Conservation (phyloP, 495 filamentous ascomycete species). For the Hyaloscypha bicolor region DNA sequence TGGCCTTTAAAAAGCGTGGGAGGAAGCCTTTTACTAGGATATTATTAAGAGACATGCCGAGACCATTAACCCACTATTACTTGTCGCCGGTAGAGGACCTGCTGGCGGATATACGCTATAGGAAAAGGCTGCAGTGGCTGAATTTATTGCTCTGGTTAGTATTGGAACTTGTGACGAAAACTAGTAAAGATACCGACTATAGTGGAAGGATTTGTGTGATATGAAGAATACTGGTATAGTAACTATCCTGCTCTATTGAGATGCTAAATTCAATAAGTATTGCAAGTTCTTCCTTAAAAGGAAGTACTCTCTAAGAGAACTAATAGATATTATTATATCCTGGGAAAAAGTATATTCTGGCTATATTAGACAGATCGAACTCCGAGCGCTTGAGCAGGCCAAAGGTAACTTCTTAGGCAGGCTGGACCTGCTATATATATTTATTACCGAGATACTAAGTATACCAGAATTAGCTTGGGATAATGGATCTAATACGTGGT, state of each 20-base stretch:
- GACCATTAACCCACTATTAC: background rate
- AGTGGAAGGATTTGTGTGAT: constrained; percentile 11
- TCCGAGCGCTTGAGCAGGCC: constrained; percentile 1
- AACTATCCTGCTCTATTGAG: constrained; percentile 3
- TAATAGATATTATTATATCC: background rate
- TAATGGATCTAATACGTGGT: constrained; percentile 1
- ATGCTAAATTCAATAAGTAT: constrained; percentile 16
- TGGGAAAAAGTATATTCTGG: constrained; percentile 7
- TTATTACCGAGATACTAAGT: constrained; percentile 8
- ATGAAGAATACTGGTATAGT: background rate
- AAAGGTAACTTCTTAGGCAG: constrained; percentile 7
- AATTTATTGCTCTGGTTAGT: background rate
- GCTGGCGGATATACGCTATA: background rate
- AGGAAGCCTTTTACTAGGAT: constrained; percentile 6
- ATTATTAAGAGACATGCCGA: constrained; percentile 9
- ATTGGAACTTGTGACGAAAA: constrained; percentile 3
- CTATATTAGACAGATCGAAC: constrained; percentile 1
- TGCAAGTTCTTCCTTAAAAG: background rate
- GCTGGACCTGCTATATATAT: constrained; percentile 8
- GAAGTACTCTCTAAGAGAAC: constrained; percentile 3
- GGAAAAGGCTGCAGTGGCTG: background rate
- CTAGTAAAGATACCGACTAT: background rate
- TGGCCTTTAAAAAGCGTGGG: constrained; percentile 12
- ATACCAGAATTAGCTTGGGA: constrained; percentile 13
- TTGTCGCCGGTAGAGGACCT: too few species aligned